Evolutionary conservation across 2,329 filamentous ascomycete genomes (phyloP).

Genomic region (Periconia sp.): DNA sequence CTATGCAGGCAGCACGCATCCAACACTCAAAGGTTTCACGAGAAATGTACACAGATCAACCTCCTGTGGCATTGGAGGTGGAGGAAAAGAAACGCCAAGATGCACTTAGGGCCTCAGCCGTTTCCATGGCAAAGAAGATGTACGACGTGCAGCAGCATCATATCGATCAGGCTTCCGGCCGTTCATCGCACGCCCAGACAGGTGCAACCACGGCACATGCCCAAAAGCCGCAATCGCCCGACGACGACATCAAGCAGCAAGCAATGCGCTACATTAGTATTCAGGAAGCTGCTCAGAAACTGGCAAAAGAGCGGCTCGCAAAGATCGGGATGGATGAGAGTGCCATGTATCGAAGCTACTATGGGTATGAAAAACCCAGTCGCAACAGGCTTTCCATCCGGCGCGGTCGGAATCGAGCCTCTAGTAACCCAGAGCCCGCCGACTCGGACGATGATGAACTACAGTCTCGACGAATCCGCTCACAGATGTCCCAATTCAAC

Average conservation of each 20-base stretch:
- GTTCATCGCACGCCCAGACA: conserved; percentile 43
- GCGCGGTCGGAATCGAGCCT: conserved; percentile 61
- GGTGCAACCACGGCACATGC: conserved; percentile 38
- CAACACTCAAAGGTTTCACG: conserved; percentile 68
- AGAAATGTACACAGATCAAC: conserved; percentile 76
- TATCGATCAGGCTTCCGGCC: conserved; percentile 50
- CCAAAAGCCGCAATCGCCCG: conserved; percentile 30
- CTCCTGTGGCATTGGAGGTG: conserved; percentile 69
- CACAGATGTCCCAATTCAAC: conserved; percentile 78
- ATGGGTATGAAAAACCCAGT: conserved; percentile 61
- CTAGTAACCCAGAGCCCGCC: conserved; percentile 62
- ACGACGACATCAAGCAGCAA: conserved; percentile 55
- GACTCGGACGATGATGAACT: conserved; percentile 64
- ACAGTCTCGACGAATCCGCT: conserved; percentile 70
- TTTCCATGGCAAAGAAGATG: conserved; percentile 89
- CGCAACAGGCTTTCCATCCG: conserved; percentile 55
- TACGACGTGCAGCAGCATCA: conserved; percentile 70
- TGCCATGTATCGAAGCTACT: conserved; percentile 73
- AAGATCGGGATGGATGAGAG: conserved; percentile 74
- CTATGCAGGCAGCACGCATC: conserved; percentile 63
- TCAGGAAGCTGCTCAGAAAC: conserved; percentile 83
- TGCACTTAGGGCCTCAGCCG: conserved; percentile 75
- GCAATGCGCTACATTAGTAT: conserved; percentile 62
- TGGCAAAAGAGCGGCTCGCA: conserved; percentile 79
- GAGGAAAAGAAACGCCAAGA: conserved; percentile 75